Evolutionary conservation across 345 rosid species (phyloP).

Genomic region (Acer campestre): DNA sequence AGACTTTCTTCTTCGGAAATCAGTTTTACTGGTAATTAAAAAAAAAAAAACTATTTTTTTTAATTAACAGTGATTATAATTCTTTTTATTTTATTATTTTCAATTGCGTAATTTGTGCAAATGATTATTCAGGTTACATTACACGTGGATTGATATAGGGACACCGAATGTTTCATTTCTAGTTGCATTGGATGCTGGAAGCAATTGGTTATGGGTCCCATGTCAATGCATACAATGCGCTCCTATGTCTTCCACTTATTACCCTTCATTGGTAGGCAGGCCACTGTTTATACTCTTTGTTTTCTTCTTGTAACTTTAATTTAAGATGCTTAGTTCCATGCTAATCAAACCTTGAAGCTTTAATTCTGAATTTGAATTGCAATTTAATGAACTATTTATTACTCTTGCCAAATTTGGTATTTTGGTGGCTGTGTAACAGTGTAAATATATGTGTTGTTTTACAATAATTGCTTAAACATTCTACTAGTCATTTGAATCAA

Average conservation of each 20-base stretch:
- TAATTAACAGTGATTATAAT: too few relatives aligned
- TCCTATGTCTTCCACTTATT: conserved; percentile 62
- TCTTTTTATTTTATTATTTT: too few relatives aligned
- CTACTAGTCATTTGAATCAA: too few relatives aligned
- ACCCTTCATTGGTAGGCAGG: conserved; percentile 55
- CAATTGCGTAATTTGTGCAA: not conserved
- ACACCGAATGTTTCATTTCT: conserved; percentile 79
- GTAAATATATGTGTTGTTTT: too few relatives aligned
- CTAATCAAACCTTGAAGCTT: too few relatives aligned
- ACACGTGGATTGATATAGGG: conserved; percentile 85
- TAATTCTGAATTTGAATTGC: too few relatives aligned
- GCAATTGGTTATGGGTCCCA: conserved; percentile 89
- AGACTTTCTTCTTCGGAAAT: conserved; percentile 26
- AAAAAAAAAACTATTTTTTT: too few relatives aligned
- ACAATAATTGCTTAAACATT: too few relatives aligned
- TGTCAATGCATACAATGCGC: conserved; percentile 84
- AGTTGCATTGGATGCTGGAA: conserved; percentile 84
- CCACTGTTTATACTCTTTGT: not conserved
- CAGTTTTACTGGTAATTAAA: conserved; percentile 25
- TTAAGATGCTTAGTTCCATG: too few relatives aligned
- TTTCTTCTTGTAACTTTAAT: not conserved
- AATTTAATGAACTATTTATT: too few relatives aligned
- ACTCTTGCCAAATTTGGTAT: too few relatives aligned
- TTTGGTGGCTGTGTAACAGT: too few relatives aligned
- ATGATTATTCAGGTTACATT: conserved; percentile 63